Base-by-base conservation (phyloP, 768 basidiomycete species). In the Hericium rajendrae region DNA sequence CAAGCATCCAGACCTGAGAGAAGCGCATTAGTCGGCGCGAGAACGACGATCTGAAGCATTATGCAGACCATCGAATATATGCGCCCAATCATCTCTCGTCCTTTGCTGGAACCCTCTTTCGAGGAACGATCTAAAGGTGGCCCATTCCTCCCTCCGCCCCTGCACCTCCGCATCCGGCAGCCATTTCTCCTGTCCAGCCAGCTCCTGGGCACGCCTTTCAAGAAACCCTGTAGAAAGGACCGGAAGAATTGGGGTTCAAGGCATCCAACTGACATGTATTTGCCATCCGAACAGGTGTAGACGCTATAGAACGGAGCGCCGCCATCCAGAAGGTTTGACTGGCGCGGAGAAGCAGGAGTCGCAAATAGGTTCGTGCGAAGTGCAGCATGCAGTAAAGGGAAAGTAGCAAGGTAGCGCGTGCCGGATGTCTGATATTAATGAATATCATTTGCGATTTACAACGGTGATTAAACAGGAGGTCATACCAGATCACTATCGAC, bases 261-360 rank as follows among this genome's bases (percentile, higher is more conserved):
- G 64, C 87, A 88, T 28, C 81, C 88, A 26, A 92, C 79, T 2
- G 84, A 81, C 78, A 93, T 87, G 78, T 81, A 89, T 40, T 77
- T 71, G 1, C 84, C 84, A 66, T 86, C 88, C 56, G 81, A 74
- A 66, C 88, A 91, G 0, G 76, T 75, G 63, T 93, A 91, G 10
- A 88, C 71, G 58, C 76, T 77, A 64, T 93, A 93, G 72, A 83
- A 91, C 0, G 90, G 90, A 5, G 87, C 78, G 3, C 86, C 88
- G 0, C 88, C 87, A 61, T 90, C 90, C 20, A 92, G 78, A 1
- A 77, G 46, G 62, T 87, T 86, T 4, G 70, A 68, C 20, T 85
- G 86, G 55, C 85, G 75, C 22, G 70, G 68, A 24, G 71, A 70
- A 20, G 67, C 66, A 60, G 78, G 54, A 3, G 59, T 53, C 6